Conservation (phyloP, 2,329 filamentous ascomycete genomes). For the Lojkania enalia region DNA sequence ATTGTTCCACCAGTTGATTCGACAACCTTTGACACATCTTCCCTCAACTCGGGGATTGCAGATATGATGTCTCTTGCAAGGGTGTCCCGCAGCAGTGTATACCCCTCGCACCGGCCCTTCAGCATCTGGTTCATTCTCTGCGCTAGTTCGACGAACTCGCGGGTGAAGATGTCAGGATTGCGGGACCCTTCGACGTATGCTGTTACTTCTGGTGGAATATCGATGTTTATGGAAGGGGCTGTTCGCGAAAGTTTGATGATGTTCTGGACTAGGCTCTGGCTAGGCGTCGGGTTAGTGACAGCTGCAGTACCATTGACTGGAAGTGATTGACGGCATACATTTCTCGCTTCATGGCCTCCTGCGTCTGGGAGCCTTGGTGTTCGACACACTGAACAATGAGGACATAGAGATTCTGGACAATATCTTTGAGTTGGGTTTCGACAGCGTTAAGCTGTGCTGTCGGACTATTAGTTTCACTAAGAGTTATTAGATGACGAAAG, state of each 20-base stretch:
- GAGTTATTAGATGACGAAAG: not conserved
- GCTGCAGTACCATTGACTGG: not conserved
- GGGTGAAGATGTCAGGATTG: constrained; percentile 69
- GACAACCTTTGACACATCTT: constrained; percentile 57
- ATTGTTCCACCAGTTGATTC: constrained; percentile 49
- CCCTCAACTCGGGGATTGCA: constrained; percentile 60
- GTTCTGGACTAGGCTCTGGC: constrained; percentile 57
- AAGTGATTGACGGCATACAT: constrained; percentile 49
- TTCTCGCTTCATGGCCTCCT: constrained; percentile 61
- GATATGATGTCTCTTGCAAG: constrained; percentile 61
- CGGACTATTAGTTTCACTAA: constrained; percentile 24
- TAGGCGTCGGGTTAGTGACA: constrained; percentile 17
- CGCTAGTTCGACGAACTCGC: constrained; percentile 66
- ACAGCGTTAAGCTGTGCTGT: constrained; percentile 26
- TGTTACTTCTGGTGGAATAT: constrained; percentile 64
- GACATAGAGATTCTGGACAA: constrained; percentile 65
- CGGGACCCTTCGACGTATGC: constrained; percentile 65
- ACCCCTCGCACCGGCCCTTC: constrained; percentile 63
- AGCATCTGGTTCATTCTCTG: constrained; percentile 65
- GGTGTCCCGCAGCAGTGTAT: constrained; percentile 61
- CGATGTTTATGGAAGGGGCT: constrained; percentile 54
- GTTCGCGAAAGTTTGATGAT: constrained; percentile 57
- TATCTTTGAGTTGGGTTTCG: constrained; percentile 60
- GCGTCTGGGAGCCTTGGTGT: constrained; percentile 60
- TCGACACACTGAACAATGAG: constrained; percentile 62